These are phyloP conservation scores for Pogostemon cablin DNA, from an alignment of 257 asterid genomes.

Conservation along the genomic window DNA sequence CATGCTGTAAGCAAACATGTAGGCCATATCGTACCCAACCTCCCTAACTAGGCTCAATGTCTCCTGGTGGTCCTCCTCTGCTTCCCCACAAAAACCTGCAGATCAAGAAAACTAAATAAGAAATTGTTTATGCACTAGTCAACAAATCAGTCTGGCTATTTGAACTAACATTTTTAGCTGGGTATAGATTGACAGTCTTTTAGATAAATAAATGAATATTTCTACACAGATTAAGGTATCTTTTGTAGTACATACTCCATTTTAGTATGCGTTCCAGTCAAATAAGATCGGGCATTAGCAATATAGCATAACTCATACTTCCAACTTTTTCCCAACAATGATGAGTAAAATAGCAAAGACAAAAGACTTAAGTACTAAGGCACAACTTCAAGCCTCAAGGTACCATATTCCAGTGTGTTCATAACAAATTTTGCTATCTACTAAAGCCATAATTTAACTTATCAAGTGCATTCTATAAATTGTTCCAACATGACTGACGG, in stretches of 20 bases:
- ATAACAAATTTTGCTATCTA: neutral
- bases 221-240: conserved; percentile 10
- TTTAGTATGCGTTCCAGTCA: conserved; percentile 8
- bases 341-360: neutral
- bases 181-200: neutral
- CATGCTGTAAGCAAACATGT: conserved; percentile 99
- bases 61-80: conserved; percentile 89
- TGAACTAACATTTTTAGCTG: neutral
- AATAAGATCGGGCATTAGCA: neutral
- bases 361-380: neutral
- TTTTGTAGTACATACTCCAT: conserved; percentile 10
- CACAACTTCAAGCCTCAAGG: conserved; percentile 3
- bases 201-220: neutral
- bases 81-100: conserved; percentile 95
- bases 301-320: conserved; percentile 20
- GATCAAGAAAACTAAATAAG: conserved; percentile 29
- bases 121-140: conserved; percentile 5
- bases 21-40: conserved; percentile 94
- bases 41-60: conserved; percentile 69
- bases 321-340: neutral
- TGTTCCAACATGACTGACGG: conserved; percentile 3
- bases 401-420: neutral
- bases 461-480: conserved; percentile 1
- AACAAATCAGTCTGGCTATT: conserved; percentile 2
- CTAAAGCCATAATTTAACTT: neutral